A percentile compares a stretch with the other conserved stretches of the same genome.
Evolutionary conservation across 139 green algal species (phyloP).

Genomic region (Chlamydomonas applanata): DNA sequence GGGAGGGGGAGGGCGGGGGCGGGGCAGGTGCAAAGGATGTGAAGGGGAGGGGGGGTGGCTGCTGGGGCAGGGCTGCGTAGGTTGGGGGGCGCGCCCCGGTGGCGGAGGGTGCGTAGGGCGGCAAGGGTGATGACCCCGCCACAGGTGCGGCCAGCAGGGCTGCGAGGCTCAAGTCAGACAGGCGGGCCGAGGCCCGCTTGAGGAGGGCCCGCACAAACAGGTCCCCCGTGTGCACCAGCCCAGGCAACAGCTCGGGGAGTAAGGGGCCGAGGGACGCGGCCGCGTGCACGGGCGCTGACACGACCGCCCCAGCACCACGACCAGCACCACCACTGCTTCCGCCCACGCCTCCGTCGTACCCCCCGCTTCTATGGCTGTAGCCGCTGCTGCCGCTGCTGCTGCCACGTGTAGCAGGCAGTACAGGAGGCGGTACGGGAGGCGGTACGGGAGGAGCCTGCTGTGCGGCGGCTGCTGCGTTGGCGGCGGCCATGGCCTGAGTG

Average conservation of each 20-base stretch:
- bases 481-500: background rate
- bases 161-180: constrained; percentile 16
- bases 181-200: constrained; percentile 22
- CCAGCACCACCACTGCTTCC: background rate
- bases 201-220: constrained; percentile 51
- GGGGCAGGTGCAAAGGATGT: background rate
- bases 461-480: background rate
- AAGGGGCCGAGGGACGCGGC: constrained; percentile 50
- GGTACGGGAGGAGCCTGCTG: too few relatives aligned
- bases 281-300: constrained; percentile 6
- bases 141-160: too few relatives aligned
- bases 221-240: constrained; percentile 47
- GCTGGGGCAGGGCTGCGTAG: background rate
- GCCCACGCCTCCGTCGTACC: background rate
- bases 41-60: background rate
- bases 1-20: background rate
- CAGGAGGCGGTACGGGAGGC: too few relatives aligned
- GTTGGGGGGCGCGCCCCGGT: background rate
- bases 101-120: background rate
- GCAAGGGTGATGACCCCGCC: background rate
- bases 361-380: background rate
- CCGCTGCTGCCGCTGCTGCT: background rate
- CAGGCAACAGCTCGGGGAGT: constrained; percentile 64
- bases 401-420: background rate
- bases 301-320: too few relatives aligned